Conservation (phyloP, 352 stramenopile genomes). For the Plasmopara halstedii region DNA sequence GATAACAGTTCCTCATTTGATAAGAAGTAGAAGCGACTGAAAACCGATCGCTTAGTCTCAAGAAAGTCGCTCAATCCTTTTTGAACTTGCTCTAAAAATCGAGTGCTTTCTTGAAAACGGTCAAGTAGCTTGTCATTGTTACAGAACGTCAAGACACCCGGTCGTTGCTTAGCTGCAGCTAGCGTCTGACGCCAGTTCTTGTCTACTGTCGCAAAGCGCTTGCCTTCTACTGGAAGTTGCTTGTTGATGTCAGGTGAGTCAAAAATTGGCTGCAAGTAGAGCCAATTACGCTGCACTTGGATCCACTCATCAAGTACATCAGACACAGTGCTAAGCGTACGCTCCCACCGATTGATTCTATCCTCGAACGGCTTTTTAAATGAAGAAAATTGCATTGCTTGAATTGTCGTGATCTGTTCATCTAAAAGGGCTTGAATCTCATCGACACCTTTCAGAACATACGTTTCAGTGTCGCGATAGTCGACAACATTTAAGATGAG, state of each 20-base stretch:
- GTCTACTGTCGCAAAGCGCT: slow-evolving; percentile 91
- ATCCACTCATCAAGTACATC: slow-evolving; percentile 94
- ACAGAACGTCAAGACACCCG: slow-evolving; percentile 86
- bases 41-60: slow-evolving; percentile 90
- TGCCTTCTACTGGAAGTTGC: slow-evolving; percentile 90
- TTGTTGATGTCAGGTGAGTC: slow-evolving; percentile 95
- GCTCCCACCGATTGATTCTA: slow-evolving; percentile 88
- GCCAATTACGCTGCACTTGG: slow-evolving; percentile 90
- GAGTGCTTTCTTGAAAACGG: slow-evolving; percentile 89
- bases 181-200: slow-evolving; percentile 94
- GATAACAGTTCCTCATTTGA: slow-evolving; percentile 93
- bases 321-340: slow-evolving; percentile 81
- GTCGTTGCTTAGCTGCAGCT: slow-evolving; percentile 73
- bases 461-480: slow-evolving; percentile 91
- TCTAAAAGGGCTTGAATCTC: slow-evolving; percentile 91
- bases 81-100: slow-evolving; percentile 92
- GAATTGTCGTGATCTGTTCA: slow-evolving; percentile 93
- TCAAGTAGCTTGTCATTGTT: slow-evolving; percentile 90
- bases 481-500: slow-evolving; percentile 82
- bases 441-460: slow-evolving; percentile 90
- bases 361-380: slow-evolving; percentile 95
- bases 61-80: slow-evolving; percentile 94
- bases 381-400: slow-evolving; percentile 92
- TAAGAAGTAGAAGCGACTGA: slow-evolving; percentile 93
- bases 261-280: slow-evolving; percentile 96